These are phyloP conservation scores for Pulveroboletus sp. DNA, from an alignment of 768 basidiomycete species.

Conservation along the genomic window DNA sequence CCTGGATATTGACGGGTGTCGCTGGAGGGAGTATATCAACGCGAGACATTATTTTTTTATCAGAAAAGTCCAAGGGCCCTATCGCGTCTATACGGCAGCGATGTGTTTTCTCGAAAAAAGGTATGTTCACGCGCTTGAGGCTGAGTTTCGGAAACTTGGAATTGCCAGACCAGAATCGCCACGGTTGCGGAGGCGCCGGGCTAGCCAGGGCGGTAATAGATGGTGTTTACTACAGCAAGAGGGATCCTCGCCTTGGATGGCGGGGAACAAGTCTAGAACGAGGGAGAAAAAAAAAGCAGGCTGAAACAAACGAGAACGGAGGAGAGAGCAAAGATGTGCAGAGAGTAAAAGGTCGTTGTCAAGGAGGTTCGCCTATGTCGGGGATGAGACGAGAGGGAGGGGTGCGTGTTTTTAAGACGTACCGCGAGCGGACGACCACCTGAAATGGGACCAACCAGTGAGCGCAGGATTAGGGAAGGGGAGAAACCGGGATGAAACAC, in stretches of 20 bases:
- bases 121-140: conserved; percentile 20
- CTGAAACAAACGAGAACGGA: conserved; percentile 1
- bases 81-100: conserved; percentile 23
- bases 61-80: conserved; percentile 15
- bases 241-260: conserved; percentile 66
- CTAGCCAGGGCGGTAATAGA: conserved; percentile 52
- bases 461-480: conserved; percentile 13
- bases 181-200: conserved; percentile 59
- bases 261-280: conserved; percentile 52
- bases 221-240: conserved; percentile 50
- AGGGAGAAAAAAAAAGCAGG: conserved; percentile 7
- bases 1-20: conserved; percentile 26
- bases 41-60: conserved; percentile 49
- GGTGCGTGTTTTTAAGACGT: conserved; percentile 23
- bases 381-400: conserved; percentile 15
- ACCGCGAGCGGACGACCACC: conserved; percentile 82
- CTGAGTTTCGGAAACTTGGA: conserved; percentile 36
- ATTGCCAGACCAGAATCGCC: conserved; percentile 76
- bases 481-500: conserved; percentile 29
- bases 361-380: conserved; percentile 73
- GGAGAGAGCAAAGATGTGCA: conserved; percentile 9
- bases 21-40: conserved; percentile 43
- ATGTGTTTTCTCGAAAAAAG: conserved; percentile 24
- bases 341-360: conserved; percentile 34
- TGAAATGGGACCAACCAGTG: conserved; percentile 26